These are phyloP conservation scores for Chrysoporthe austroafricana DNA, from an alignment of 2,329 filamentous ascomycete genomes.

Conservation along the genomic window DNA sequence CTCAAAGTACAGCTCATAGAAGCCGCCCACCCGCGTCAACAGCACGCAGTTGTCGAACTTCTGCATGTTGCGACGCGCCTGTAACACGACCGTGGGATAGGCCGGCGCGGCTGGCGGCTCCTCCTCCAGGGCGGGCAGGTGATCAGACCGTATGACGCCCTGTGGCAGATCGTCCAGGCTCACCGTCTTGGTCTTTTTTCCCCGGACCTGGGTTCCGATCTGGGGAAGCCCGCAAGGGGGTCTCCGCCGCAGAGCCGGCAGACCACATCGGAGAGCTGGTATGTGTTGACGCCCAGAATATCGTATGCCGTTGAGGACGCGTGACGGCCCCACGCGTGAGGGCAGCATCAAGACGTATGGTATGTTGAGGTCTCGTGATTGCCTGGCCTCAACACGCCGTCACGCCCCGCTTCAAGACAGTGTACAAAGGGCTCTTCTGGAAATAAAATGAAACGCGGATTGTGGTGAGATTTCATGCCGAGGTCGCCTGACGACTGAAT, in stretches of 20 bases:
- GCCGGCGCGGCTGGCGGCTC: conserved; percentile 51
- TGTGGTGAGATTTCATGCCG: background rate
- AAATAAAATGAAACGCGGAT: background rate
- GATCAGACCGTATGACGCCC: conserved; percentile 47
- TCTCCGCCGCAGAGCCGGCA: conserved; percentile 9
- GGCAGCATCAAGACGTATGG: conserved; percentile 19
- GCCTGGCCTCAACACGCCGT: background rate
- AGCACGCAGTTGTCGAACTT: conserved; percentile 90
- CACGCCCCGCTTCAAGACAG: background rate
- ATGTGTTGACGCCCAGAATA: background rate
- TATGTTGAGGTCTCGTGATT: conserved; percentile 1
- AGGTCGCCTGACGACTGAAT: conserved; percentile 2
- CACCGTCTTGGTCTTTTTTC: conserved; percentile 61
- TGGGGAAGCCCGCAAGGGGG: conserved; percentile 9
- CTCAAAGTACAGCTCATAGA: conserved; percentile 97
- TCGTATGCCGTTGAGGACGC: conserved; percentile 20
- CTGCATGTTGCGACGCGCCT: conserved; percentile 86
- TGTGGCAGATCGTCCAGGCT: conserved; percentile 62
- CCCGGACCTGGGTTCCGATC: conserved; percentile 41
- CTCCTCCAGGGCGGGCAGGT: conserved; percentile 41
- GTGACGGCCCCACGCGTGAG: conserved; percentile 23
- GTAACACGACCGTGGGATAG: conserved; percentile 88
- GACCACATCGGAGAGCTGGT: conserved; percentile 22
- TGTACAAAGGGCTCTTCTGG: background rate
- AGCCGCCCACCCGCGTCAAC: conserved; percentile 88